Evolutionary conservation across 2,329 filamentous ascomycete species (phyloP), one percentile per base, ranked within the genome.

Genomic region (Neurospora crassa): DNA sequence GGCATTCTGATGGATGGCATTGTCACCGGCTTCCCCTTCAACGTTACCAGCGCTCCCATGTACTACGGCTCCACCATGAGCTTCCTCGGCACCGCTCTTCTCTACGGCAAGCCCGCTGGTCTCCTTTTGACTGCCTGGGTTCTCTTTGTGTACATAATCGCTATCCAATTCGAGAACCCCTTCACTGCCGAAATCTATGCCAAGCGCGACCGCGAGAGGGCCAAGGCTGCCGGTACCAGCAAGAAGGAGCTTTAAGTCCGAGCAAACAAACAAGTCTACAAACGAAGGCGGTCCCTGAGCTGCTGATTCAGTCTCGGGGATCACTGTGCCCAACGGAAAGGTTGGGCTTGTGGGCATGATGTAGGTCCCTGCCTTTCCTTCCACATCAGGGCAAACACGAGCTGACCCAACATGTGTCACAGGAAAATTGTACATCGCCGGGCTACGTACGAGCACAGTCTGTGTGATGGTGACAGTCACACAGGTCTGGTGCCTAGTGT

Each of bases 1-100:
- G 96, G 96, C 76, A 97, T 98, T 80, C 86, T 99, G 75, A 97
- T 97, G 94, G 95, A 98, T 79, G 84, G 91, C 76, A 95, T 95
- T 78, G 94, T 99, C 69, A 97, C 94, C 14, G 91, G 92, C 16
- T 99, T 99, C 80, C 96, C 96, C 2, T 99, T 99, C 87, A 98
- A 92, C 81, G 87, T 98, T 73, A 94, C 91, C 70, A 88, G 89
- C 75, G 91, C 93, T 69, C 96, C 96, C 74, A 99, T 99, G 96
- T 99, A 99, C 85, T 92, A 94, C 84, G 96, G 96, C 72, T 93
- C 91, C 73, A 96, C 95, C 34, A 86, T 97, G 87, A 95, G 91
- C 83, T 99, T 99, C 83, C 83, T 98, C 71, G 96, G 93, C 34
- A 92, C 91, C 2, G 93, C 95, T 5, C 82, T 99, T 71, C 89